These are phyloP conservation scores for Pestalotiopsis sp. DNA, from an alignment of 2,329 filamentous ascomycete genomes.

Conservation along the genomic window DNA sequence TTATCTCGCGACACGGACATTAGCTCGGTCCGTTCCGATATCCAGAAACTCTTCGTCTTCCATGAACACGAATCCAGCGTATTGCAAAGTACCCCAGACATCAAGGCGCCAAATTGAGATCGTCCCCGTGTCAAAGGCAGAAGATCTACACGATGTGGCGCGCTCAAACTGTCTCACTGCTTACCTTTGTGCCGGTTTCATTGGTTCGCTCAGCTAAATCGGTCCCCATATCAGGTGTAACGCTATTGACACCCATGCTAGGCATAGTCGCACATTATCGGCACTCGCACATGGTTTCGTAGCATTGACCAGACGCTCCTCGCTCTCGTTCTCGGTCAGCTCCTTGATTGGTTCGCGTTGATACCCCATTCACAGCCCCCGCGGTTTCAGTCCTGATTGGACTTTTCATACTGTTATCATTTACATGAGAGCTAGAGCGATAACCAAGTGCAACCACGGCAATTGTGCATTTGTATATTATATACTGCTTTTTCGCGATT, in stretches of 20 bases:
- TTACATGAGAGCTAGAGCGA: neutral
- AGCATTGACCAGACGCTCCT: neutral
- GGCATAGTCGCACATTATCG: neutral
- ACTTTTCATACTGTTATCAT: neutral
- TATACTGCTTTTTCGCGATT: neutral
- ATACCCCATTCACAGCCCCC: neutral
- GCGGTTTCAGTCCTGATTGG: neutral
- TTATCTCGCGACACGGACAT: too few relatives aligned
- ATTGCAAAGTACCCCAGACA: too few relatives aligned
- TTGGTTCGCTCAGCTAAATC: neutral
- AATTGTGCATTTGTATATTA: neutral
- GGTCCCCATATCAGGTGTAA: neutral
- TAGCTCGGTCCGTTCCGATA: too few relatives aligned
- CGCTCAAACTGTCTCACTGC: too few relatives aligned
- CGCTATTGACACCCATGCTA: neutral
- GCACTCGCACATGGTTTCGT: neutral
- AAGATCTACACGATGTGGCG: too few relatives aligned
- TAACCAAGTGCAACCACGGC: neutral
- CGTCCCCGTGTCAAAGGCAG: too few relatives aligned
- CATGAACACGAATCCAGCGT: too few relatives aligned
- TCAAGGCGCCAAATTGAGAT: too few relatives aligned
- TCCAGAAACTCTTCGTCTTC: too few relatives aligned
- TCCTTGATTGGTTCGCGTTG: neutral
- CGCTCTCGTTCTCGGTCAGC: constrained; percentile 1
- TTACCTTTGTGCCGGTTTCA: too few relatives aligned